Percentiles rank a stretch among this genome's conserved stretches.
Evolutionary conservation across 768 basidiomycete species (phyloP).

Genomic region (Cyathus striatus): DNA sequence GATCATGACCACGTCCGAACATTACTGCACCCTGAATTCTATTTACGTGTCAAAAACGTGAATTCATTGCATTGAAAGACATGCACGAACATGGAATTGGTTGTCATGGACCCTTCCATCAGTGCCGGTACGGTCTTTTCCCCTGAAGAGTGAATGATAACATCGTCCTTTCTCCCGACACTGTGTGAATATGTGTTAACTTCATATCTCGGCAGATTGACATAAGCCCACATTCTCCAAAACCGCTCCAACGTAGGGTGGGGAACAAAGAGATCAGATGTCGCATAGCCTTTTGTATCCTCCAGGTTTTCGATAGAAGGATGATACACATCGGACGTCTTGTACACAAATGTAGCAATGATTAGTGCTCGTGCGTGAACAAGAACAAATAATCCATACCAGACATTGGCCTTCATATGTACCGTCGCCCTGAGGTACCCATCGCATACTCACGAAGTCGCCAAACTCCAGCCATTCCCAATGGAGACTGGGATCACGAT

Average conservation of each 20-base stretch:
- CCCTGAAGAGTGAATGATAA: constrained; percentile 30
- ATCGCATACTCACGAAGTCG: constrained; percentile 18
- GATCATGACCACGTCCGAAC: constrained; percentile 31
- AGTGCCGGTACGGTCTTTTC: constrained; percentile 32
- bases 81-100: constrained; percentile 17
- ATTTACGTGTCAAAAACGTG: not conserved
- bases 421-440: constrained; percentile 28
- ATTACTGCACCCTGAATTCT: constrained; percentile 28
- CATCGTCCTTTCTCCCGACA: constrained; percentile 35
- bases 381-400: constrained; percentile 13
- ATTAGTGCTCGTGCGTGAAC: no score
- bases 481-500: constrained; percentile 15
- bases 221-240: constrained; percentile 25
- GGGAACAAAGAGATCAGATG: constrained; percentile 27
- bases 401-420: constrained; percentile 32
- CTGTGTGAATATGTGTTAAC: no score
- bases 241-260: constrained; percentile 32
- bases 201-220: not conserved
- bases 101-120: constrained; percentile 22
- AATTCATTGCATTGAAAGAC: constrained; percentile 2
- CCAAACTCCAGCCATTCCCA: constrained; percentile 28
- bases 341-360: not conserved
- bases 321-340: constrained; percentile 21
- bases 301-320: constrained; percentile 25
- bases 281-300: constrained; percentile 30